Evolutionary conservation across 768 basidiomycete species (phyloP).

Genomic region (Mycena albidolilacea): DNA sequence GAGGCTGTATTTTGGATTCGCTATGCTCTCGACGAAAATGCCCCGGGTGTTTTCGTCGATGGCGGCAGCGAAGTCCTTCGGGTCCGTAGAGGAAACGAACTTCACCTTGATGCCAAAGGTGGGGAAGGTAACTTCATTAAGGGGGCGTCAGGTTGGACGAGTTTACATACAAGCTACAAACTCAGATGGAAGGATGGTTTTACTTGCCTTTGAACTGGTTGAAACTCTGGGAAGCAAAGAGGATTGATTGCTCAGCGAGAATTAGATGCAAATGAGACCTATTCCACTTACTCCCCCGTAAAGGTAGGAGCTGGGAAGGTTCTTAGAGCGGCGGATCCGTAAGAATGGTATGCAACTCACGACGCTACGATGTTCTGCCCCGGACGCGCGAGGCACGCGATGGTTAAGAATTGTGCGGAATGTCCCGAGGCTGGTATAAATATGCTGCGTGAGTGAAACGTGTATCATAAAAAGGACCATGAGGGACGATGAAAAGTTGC

Average conservation of each 20-base stretch:
- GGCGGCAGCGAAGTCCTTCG: slow-evolving; percentile 72
- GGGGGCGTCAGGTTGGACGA: background rate
- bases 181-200: slow-evolving; percentile 22
- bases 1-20: slow-evolving; percentile 83
- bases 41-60: slow-evolving; percentile 87
- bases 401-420: slow-evolving; percentile 82
- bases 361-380: slow-evolving; percentile 88
- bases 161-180: background rate
- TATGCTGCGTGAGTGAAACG: background rate
- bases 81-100: slow-evolving; percentile 71
- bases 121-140: slow-evolving; percentile 72
- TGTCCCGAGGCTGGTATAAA: slow-evolving; percentile 69
- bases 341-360: slow-evolving; percentile 52
- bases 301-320: slow-evolving; percentile 63
- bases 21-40: slow-evolving; percentile 82
- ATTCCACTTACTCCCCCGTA: slow-evolving; percentile 73
- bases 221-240: slow-evolving; percentile 63
- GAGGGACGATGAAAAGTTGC: too few relatives aligned
- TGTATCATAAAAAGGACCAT: too few relatives aligned
- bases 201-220: slow-evolving; percentile 76
- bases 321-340: background rate
- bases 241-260: background rate
- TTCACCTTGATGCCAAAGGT: slow-evolving; percentile 76
- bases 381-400: slow-evolving; percentile 68
- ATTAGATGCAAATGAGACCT: too few relatives aligned